phyloP scores from a whole-genome alignment of 2,329 filamentous ascomycete species.

The Beauveria pseudobassiana region DNA sequence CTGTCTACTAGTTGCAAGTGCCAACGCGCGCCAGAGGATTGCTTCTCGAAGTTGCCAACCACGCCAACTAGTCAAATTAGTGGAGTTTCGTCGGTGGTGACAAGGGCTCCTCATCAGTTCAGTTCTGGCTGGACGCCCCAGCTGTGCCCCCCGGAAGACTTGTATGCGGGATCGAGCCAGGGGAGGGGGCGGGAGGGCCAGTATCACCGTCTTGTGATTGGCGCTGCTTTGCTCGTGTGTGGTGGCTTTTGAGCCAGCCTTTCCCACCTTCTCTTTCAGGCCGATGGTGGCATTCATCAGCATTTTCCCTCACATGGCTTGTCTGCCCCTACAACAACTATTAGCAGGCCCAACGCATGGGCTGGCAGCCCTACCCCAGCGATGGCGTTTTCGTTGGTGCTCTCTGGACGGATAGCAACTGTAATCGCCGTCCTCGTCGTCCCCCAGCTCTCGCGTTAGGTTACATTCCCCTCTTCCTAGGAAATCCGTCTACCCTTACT shows the following conservation, averaged over 20 bases:
- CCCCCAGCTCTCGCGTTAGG: conserved; percentile 16
- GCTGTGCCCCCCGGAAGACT: conserved; percentile 5
- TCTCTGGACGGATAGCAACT: background rate
- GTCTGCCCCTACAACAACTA: no score
- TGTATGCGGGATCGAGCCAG: conserved; percentile 14
- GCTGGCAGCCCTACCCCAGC: conserved; percentile 8
- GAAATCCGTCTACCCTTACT: background rate
- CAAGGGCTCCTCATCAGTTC: background rate
- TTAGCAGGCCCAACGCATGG: background rate
- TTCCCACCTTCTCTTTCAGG: conserved; percentile 30
- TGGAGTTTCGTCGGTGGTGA: background rate
- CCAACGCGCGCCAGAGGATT: background rate
- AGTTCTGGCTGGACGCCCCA: background rate
- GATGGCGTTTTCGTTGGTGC: conserved; percentile 1
- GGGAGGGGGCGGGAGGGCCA: conserved; percentile 11
- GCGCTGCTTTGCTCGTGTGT: conserved; percentile 19
- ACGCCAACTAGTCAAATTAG: background rate
- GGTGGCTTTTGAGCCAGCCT: conserved; percentile 20
- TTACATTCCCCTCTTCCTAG: conserved; percentile 16
- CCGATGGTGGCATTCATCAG: conserved; percentile 23
- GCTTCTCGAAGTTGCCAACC: conserved; percentile 2
- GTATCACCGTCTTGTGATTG: conserved; percentile 26
- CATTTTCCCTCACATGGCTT: conserved; percentile 18
- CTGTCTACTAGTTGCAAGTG: background rate
- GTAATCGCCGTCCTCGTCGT: background rate